Base-by-base conservation (phyloP, 2,329 filamentous ascomycete genomes). In the Colletotrichum sp. region DNA sequence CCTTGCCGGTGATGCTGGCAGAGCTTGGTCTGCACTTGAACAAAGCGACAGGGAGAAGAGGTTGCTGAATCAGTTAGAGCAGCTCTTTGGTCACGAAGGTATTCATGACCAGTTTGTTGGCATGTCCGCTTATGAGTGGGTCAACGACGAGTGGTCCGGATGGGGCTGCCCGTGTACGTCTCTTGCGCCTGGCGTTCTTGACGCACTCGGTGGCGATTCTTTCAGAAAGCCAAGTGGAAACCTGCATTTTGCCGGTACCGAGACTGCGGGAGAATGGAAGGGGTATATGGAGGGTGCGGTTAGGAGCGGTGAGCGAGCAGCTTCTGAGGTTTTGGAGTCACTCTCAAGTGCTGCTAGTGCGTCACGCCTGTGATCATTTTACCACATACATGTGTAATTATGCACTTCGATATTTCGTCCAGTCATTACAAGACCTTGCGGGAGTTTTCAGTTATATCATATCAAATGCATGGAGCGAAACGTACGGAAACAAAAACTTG, bases 261-360 rank as follows among this genome's bases (percentile, higher is more conserved):
- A 92, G 82, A 89, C 87, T 1, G 85, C 87, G 1, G 83, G 79
- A 4, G 86, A 88, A 73, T 92, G 90, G 90, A 89, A 88, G 71
- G 90, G 90, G 0, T 91, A 91, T 79, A 91, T 92, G 89, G 90
- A 92, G 76, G 90, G 90, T 3, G 90, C 90, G 0, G 82, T 92
- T 13, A 78, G 86, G 8, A 87, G 84, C 66, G 90, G 90, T 2
- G 83, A 89, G 73, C 81, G 87, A 16, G 90, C 84, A 3, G 89
- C 89, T 1, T 80, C 80, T 44, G 88, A 91, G 79, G 86, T 89
- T 13, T 18, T 68, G 8, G 26, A 57, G 44, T 28, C 65, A 9
- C 18, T 67, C 2, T 16, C 64, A 2, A 28, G 10, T 32, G 16
- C 39, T 9, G 36, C 36, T 34, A 8, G 24, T 10, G 26, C 10